Evolutionary conservation across 2,329 filamentous ascomycete genomes (phyloP), one percentile per base, ranked within the genome.

Genomic region (Pestalotiopsis sp.): DNA sequence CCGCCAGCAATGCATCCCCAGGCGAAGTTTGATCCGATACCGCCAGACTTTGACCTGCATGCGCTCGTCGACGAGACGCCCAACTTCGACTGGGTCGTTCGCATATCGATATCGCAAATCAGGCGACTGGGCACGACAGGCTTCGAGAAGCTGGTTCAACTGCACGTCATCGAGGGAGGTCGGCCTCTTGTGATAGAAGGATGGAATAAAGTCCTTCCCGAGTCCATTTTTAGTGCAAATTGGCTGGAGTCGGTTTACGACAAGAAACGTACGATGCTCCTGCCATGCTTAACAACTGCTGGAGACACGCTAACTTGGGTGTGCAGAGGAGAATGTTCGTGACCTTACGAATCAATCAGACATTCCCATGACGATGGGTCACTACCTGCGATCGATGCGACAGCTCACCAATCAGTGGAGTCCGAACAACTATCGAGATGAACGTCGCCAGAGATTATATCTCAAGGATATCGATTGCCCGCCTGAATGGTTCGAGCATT

Each of bases 391-490:
- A 72, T 95, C 94, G 64, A 92, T 98, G 92, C 87, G 88, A 56
- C 89, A 92, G 72, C 88, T 98, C 39, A 90, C 95, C 0, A 91
- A 95, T 64, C 94, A 97, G 77, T 97, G 93, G 84, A 92, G 86
- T 9, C 83, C 88, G 0, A 86, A 85, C 61, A 95, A 93, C 71
- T 97, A 92, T 77, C 91, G 91, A 69, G 92, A 97, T 72, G 90
- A 93, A 70, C 88, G 89, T 49, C 87, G 93, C 25, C 96, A 99
- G 77, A 90, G 96, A 13, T 89, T 98, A 1, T 99, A 99, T 78
- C 83, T 98, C 27, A 99, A 99, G 77, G 96, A 99, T 77, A 98
- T 99, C 69, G 96, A 99, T 78, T 98, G 95, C 73, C 96, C 96
- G 0, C 83, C 87, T 1, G 90, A 95, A 68, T 99, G 96, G 96